A percentile compares a stretch with the other conserved stretches of the same genome.
phyloP scores from a whole-genome alignment of 2,329 filamentous ascomycete genomes.

The Alternaria solani region DNA sequence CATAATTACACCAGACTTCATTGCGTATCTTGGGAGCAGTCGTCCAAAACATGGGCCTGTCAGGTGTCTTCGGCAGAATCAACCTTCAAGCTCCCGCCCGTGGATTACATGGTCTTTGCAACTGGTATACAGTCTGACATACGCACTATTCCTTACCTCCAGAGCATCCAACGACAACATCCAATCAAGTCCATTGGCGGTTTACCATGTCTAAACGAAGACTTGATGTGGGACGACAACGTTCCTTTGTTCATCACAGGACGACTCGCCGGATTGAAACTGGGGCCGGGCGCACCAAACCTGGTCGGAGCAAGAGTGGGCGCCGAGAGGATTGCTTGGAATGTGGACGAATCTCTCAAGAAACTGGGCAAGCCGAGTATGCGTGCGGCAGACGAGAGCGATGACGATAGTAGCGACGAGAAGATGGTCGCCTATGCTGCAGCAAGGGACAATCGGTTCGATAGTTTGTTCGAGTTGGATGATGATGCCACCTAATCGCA shows the following conservation, averaged over 20 bases:
- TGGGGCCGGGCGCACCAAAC: conserved; percentile 78
- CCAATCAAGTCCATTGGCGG: conserved; percentile 71
- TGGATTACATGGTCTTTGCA: conserved; percentile 78
- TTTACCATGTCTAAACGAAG: conserved; percentile 76
- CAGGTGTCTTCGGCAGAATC: conserved; percentile 56
- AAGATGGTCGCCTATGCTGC: conserved; percentile 46
- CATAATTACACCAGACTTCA: conserved; percentile 66
- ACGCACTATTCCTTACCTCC: conserved; percentile 66
- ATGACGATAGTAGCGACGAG: conserved; percentile 24
- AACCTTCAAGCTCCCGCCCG: conserved; percentile 57
- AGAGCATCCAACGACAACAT: conserved; percentile 65
- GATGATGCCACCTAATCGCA: not conserved
- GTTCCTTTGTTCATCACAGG: conserved; percentile 78
- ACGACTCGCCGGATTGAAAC: conserved; percentile 69
- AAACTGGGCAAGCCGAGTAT: conserved; percentile 20
- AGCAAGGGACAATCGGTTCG: conserved; percentile 55
- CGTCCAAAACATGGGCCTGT: conserved; percentile 48
- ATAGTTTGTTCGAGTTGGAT: conserved; percentile 36
- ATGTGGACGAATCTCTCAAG: conserved; percentile 66
- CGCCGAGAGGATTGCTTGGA: conserved; percentile 77
- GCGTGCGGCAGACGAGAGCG: not conserved
- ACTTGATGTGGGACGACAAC: conserved; percentile 77
- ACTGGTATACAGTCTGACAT: conserved; percentile 75
- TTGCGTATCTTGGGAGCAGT: conserved; percentile 60
- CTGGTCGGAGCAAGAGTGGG: conserved; percentile 76